Conservation (phyloP, 805 yeast species). For the Metschnikowia henanensis region DNA sequence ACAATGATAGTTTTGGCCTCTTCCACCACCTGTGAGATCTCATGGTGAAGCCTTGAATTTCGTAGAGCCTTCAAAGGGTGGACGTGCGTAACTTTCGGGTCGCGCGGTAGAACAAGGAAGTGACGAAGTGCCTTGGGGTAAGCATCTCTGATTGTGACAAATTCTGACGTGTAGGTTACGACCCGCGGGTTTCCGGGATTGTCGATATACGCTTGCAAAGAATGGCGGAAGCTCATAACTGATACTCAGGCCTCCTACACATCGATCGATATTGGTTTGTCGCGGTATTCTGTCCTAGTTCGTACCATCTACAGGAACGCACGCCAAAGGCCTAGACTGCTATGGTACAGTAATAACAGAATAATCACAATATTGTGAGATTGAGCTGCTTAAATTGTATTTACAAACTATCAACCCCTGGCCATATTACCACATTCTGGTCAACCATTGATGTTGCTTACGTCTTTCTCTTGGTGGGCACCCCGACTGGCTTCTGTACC, state of each 20-base stretch:
- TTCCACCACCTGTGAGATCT: constrained; percentile 33
- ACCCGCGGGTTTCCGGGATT: constrained; percentile 47
- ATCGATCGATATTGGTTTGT: background rate
- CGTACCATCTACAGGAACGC: constrained; percentile 3
- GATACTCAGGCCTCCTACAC: background rate
- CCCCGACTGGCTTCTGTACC: constrained; percentile 3
- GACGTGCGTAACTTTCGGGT: constrained; percentile 33
- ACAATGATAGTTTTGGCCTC: constrained; percentile 34
- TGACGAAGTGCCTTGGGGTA: constrained; percentile 68
- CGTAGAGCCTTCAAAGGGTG: constrained; percentile 56
- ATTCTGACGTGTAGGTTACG: constrained; percentile 49
- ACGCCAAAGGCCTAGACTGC: too few species aligned
- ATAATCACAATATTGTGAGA: too few species aligned
- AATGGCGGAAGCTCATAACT: constrained; percentile 49
- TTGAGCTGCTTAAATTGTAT: too few species aligned
- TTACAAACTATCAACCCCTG: too few species aligned
- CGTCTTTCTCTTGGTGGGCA: constrained; percentile 18
- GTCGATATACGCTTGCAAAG: constrained; percentile 48
- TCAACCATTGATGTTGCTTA: too few species aligned
- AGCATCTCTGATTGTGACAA: constrained; percentile 55
- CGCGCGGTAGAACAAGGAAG: constrained; percentile 59
- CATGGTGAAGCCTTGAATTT: constrained; percentile 25
- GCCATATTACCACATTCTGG: too few species aligned
- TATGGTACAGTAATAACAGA: too few species aligned
- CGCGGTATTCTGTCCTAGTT: background rate